A percentile compares a stretch with the other conserved stretches of the same genome.
phyloP scores from a whole-genome alignment of 208 protist species.

The Acanthamoeba lenticulata region DNA sequence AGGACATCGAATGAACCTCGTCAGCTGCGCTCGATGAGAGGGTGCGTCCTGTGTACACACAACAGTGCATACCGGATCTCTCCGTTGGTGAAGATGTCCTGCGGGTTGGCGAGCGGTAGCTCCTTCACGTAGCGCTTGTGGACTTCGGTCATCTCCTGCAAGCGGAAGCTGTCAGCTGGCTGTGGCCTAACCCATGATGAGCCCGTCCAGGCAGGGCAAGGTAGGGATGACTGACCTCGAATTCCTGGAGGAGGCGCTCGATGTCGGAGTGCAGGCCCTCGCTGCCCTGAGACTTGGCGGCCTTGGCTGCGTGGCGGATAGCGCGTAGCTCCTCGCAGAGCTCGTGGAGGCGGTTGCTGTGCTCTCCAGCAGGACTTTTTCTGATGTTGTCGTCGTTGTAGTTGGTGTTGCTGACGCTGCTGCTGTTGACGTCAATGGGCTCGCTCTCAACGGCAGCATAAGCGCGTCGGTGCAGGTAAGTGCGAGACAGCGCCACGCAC shows the following conservation, averaged over 20 bases:
- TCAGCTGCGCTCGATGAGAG: too few relatives aligned
- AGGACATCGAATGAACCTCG: background rate
- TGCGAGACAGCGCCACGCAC: too few relatives aligned
- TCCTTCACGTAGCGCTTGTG: conserved; percentile 47
- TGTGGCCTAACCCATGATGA: background rate
- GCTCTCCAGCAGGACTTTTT: too few relatives aligned
- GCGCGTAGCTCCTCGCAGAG: background rate
- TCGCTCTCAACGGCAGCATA: too few relatives aligned
- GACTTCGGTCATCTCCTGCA: conserved; percentile 6
- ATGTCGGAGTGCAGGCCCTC: conserved; percentile 35
- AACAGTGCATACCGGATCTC: conserved; percentile 33
- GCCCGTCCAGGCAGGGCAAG: background rate
- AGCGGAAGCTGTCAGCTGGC: too few relatives aligned
- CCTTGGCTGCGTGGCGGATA: background rate
- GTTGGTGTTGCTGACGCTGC: too few relatives aligned
- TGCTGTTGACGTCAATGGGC: too few relatives aligned
- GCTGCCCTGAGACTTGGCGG: background rate
- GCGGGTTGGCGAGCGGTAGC: conserved; percentile 1
- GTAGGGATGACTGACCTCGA: background rate
- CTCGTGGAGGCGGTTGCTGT: background rate
- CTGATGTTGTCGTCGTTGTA: too few relatives aligned
- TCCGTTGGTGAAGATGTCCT: conserved; percentile 56
- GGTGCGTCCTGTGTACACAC: too few relatives aligned
- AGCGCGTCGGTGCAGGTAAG: too few relatives aligned
- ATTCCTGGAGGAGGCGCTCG: background rate